Conservation (phyloP, 257 asterid species). For the Solanum piurae region DNA sequence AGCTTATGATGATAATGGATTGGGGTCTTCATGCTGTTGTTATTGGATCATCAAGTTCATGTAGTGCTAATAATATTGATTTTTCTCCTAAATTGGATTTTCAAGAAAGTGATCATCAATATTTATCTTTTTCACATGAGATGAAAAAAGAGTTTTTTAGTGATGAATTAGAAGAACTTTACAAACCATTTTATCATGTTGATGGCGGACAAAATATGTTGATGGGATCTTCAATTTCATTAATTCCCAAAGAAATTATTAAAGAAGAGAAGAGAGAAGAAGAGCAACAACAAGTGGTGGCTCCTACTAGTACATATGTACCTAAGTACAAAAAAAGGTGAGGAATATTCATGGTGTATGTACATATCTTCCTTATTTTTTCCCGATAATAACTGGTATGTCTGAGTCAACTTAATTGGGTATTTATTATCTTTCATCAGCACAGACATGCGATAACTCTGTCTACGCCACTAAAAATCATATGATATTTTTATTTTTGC, state of each 20-base stretch:
- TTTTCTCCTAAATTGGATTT: constrained; percentile 1
- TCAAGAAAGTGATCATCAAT: constrained; percentile 12
- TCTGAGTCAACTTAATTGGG: neutral
- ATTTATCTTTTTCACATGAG: constrained; percentile 12
- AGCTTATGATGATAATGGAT: constrained; percentile 7
- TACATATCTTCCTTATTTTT: neutral
- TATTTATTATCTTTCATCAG: too few species aligned
- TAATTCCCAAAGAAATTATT: neutral
- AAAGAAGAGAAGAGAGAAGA: constrained; percentile 14
- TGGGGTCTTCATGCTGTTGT: constrained; percentile 64
- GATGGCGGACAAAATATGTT: constrained; percentile 15
- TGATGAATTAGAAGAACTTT: constrained; percentile 58
- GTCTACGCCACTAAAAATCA: neutral
- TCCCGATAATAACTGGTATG: neutral
- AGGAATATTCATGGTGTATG: neutral
- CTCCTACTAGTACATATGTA: constrained; percentile 9
- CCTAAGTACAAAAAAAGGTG: constrained; percentile 84
- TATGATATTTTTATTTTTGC: neutral
- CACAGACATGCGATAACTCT: too few species aligned
- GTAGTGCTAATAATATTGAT: constrained; percentile 18
- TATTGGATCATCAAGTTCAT: constrained; percentile 20
- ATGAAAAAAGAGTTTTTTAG: constrained; percentile 1
- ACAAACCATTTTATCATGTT: constrained; percentile 57
- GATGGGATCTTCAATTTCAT: neutral
- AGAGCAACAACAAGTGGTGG: neutral